Evolutionary conservation across 2,329 filamentous ascomycete genomes (phyloP).

Genomic region (Paecilomyces sp.): DNA sequence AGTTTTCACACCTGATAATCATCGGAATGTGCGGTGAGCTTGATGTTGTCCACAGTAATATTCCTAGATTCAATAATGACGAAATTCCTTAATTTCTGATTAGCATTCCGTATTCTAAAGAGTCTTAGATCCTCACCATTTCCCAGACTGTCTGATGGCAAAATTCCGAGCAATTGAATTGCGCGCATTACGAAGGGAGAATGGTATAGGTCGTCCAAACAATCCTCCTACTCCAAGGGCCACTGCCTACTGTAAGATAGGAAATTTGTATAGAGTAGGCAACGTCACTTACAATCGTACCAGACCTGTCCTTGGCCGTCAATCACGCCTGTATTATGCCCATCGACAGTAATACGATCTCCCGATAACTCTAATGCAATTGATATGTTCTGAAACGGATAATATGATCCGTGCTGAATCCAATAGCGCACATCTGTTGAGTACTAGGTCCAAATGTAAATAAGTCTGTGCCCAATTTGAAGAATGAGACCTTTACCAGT

Average conservation of each 20-base stretch:
- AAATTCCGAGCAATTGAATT: neutral
- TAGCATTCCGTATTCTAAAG: neutral
- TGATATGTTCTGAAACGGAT: neutral
- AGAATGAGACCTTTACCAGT: neutral
- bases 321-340: neutral
- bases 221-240: neutral
- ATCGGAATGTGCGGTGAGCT: neutral
- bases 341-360: neutral
- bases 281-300: neutral
- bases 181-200: neutral
- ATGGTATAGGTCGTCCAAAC: neutral
- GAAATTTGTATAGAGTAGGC: neutral
- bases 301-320: neutral
- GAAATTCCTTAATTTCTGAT: neutral
- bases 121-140: neutral
- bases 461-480: neutral
- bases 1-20: neutral
- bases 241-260: neutral
- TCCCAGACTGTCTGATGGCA: neutral
- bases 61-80: neutral
- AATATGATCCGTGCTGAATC: neutral
- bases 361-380: neutral
- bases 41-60: neutral
- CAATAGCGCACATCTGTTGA: neutral
- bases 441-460: neutral